Base-by-base conservation (phyloP, 768 basidiomycete species). In the Cyclocybe cylindracea region DNA sequence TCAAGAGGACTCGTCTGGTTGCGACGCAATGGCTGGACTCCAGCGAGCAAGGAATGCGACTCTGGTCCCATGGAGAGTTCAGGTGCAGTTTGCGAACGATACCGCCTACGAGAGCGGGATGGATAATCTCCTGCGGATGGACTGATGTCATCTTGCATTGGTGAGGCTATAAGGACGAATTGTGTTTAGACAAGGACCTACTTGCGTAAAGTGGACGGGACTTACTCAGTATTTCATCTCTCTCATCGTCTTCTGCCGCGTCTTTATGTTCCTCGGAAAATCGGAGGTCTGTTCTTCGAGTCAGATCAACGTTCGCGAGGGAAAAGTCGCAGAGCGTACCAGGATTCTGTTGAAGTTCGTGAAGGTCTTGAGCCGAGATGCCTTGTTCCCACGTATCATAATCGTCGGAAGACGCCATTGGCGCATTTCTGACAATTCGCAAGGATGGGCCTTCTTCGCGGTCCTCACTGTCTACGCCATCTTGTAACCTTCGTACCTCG, bases 21-120 rank as follows among this genome's bases (percentile, higher is more conserved):
- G 50, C 75, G 69, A 33, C 64, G 66, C 10, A 79, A 67, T 58
- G 40, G 59, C 33, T 50, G 58, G n/a, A 56, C 46, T n/a, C 38
- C 53, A 2, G 56, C 4, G 44, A 39, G 31, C 43, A 31, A 33
- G 29, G 39, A 18, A 10, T 24, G 24, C 5, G 24, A 24, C 24
- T 24, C 24, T 24, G 24, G 46, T 18, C 43, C 40, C 3, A 44
- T 35, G n/a, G 49, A 45, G 11, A 45, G 53, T 42, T 56, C 56
- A 35, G 63, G 61, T 19, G 61, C 55, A n/a, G 59, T 61, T 39
- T 59, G 61, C 10, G 66, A 65, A 16, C 61, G 61, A 13, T 56
- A 36, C 18, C 57, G 48, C n/a, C 37, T 46, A 16, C 53, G 51
- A 7, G 61, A 53, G 36, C 48, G 61, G 2, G 42, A 5, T 9